These are phyloP conservation scores for Picochlorum sp. DNA, from an alignment of 139 green algal species.

Conservation along the genomic window DNA sequence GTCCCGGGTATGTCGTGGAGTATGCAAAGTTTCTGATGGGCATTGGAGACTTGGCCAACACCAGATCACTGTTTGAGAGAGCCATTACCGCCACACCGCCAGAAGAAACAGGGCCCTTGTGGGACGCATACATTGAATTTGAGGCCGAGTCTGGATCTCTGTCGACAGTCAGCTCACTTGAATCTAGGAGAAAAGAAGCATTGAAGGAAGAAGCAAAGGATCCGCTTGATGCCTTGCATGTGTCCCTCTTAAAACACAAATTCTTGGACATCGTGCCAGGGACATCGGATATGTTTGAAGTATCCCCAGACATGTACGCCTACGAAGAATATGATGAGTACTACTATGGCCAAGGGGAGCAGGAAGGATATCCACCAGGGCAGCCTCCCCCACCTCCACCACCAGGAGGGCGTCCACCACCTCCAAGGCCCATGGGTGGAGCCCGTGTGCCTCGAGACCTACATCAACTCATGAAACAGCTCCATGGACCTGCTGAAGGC, in stretches of 20 bases:
- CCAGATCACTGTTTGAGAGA: slow-evolving; percentile 69
- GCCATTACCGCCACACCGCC: slow-evolving; percentile 40
- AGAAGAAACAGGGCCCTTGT: slow-evolving; percentile 28
- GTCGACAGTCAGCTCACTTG: slow-evolving; percentile 15
- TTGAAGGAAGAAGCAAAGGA: slow-evolving; percentile 4
- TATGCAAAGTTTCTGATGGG: slow-evolving; percentile 44
- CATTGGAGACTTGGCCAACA: slow-evolving; percentile 70
- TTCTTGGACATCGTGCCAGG: slow-evolving; percentile 32
- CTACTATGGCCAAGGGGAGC: neutral
- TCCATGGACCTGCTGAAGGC: slow-evolving; percentile 28
- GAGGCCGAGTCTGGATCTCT: slow-evolving; percentile 44
- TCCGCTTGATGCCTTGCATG: slow-evolving; percentile 2
- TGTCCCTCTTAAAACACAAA: slow-evolving; percentile 43
- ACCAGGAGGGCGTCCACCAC: neutral
- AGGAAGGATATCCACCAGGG: neutral
- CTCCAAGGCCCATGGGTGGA: slow-evolving; percentile 6
- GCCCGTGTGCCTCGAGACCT: slow-evolving; percentile 31
- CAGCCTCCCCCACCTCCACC: neutral
- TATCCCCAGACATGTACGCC: neutral
- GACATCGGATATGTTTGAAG: neutral
- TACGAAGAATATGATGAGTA: neutral
- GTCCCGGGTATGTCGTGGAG: slow-evolving; percentile 60
- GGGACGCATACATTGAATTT: slow-evolving; percentile 46
- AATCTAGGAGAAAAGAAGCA: slow-evolving; percentile 25
- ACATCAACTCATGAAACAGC: slow-evolving; percentile 35